Evolutionary conservation across 1,139 yeast genomes (phyloP), one percentile per base, ranked within the genome.

Genomic region (Debaryomyces nepalensis): DNA sequence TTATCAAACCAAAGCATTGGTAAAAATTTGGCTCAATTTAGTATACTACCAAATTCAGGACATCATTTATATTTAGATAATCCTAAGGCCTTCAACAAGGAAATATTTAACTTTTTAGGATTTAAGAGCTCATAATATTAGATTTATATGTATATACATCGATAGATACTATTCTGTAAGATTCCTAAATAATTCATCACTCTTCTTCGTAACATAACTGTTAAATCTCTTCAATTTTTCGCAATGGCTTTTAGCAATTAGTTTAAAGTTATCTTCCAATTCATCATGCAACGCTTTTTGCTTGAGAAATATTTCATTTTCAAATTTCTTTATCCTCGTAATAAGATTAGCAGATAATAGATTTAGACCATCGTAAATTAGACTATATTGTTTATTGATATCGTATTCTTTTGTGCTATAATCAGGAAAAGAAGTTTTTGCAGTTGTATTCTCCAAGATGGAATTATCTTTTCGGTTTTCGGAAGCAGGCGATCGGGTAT

Each of bases 31-130:
- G 70, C 75, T 2, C 36, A 50, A 4, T 81, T 76, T 45, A 64
- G 62, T 11, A 66, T 79, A 7, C 66, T 87, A 1, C 58, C 70
- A 2, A 66, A 77, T 39, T 81, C 91, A 1, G 93, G 96, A 0
- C 96, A 88, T 58, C 93, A 88, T 61, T 61, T 88, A 43, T 87
- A 87, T 54, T 64, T 88, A 46, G 96, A 88, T 59, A 87, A 88
- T 50, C 83, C 85, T 4, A 53, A 51, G 5, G 58, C 49, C 10
- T 63, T 64, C 41, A 63, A 66, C 14, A 49, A 54, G 9, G 63
- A 67, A 32, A 67, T 84, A 3, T 55, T 74, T 33, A 59, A 68
- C 6, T 83, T 80, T 49, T 53, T 77, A 32, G 48, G 53, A 5
- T 61, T 44, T 22, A 37, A 34, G 21, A 38, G 23, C 29, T 23